Conservation (phyloP, 495 filamentous ascomycete genomes). For the Patellaria atrata region DNA sequence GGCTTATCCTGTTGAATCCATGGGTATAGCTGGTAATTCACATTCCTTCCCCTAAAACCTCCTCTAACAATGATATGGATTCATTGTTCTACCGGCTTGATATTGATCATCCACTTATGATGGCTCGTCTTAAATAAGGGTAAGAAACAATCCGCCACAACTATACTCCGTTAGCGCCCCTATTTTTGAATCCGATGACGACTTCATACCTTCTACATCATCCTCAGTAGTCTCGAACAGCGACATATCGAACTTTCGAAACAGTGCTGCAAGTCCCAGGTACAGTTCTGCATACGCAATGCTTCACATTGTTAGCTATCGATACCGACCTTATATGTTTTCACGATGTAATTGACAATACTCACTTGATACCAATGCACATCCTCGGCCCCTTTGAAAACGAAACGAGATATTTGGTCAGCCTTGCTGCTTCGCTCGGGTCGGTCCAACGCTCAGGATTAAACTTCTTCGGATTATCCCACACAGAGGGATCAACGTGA, state of each 20-base stretch:
- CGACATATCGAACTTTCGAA: conserved; percentile 3
- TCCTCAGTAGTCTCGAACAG: conserved; percentile 4
- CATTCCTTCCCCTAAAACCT: too few relatives aligned
- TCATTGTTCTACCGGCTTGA: too few relatives aligned
- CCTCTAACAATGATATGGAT: too few relatives aligned
- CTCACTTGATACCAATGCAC: conserved; percentile 36
- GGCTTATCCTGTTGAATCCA: too few relatives aligned
- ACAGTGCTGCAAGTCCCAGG: conserved; percentile 1
- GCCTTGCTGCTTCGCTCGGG: conserved; percentile 12
- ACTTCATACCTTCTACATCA: too few relatives aligned
- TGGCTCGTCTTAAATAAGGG: too few relatives aligned
- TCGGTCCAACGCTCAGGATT: conserved; percentile 34
- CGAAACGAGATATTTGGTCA: conserved; percentile 29
- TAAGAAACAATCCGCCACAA: too few relatives aligned
- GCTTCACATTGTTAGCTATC: too few relatives aligned
- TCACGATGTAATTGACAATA: background rate
- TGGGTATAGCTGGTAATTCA: too few relatives aligned
- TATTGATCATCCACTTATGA: too few relatives aligned
- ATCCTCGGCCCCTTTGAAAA: conserved; percentile 33
- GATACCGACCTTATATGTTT: background rate
- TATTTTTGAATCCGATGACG: too few relatives aligned
- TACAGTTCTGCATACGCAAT: conserved; percentile 5
- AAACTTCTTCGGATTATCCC: conserved; percentile 29
- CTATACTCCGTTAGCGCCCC: too few relatives aligned
- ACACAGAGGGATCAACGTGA: conserved; percentile 29